Conservation (phyloP, 768 basidiomycete genomes). For the Inosperma sp. region DNA sequence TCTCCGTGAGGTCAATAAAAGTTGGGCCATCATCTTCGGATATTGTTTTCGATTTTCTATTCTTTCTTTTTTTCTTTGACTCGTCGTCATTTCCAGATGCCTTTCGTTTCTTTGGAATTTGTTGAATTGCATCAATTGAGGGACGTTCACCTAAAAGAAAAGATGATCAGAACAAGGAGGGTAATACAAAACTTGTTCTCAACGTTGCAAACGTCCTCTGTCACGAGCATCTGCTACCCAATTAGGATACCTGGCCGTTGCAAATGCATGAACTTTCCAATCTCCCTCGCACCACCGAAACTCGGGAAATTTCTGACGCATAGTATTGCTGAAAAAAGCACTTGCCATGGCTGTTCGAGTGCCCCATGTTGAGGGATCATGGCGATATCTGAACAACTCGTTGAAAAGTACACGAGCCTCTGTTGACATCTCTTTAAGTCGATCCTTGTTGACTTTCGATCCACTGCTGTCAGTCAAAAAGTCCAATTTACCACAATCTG, state of each 20-base stretch:
- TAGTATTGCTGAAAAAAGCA: conserved; percentile 2
- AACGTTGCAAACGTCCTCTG: neutral
- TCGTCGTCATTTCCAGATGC: neutral
- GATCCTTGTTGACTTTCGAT: neutral
- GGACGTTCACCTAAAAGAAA: neutral
- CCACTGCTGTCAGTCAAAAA: conserved; percentile 1
- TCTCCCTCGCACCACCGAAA: conserved; percentile 2
- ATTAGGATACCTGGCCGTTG: neutral
- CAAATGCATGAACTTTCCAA: neutral
- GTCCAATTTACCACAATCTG: neutral
- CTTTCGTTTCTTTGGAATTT: neutral
- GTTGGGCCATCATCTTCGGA: neutral
- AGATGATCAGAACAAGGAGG: neutral
- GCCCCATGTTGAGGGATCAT: neutral
- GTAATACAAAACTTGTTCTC: neutral
- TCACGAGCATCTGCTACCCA: neutral
- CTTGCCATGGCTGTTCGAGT: neutral
- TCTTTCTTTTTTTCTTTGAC: neutral
- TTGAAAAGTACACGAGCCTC: neutral
- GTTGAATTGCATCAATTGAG: neutral
- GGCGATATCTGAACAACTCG: neutral
- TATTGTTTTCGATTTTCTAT: neutral
- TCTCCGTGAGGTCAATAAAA: neutral
- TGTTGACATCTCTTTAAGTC: neutral
- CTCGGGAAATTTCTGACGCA: conserved; percentile 1